A percentile compares a stretch with the other conserved stretches of the same genome.
These are phyloP conservation scores for Casuarina cunninghamiana DNA, from an alignment of 306 rosid genomes.

Conservation along the genomic window DNA sequence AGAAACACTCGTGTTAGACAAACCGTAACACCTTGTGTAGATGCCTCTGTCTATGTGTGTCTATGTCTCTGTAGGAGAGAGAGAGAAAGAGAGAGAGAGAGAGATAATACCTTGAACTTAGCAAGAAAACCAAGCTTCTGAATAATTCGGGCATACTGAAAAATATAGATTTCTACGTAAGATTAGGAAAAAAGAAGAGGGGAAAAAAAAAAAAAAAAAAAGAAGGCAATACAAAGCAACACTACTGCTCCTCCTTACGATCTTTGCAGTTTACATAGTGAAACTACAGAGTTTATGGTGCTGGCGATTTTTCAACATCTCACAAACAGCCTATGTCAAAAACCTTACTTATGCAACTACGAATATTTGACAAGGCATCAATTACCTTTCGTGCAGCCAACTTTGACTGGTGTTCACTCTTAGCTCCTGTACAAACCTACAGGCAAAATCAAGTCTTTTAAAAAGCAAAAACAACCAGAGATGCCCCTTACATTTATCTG, in stretches of 20 bases:
- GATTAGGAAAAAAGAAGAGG: constrained; percentile 5
- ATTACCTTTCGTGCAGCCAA: constrained; percentile 94
- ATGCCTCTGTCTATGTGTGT: not conserved
- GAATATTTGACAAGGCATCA: not conserved
- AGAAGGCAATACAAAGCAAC: too few relatives aligned
- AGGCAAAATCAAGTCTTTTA: not conserved
- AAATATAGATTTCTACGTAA: constrained; percentile 21
- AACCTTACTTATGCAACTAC: not conserved
- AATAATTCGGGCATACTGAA: constrained; percentile 91
- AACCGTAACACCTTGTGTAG: not conserved
- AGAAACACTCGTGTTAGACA: not conserved
- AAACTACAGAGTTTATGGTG: not conserved
- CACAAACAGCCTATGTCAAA: not conserved
- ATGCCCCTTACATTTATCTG: not conserved
- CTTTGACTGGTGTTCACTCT: constrained; percentile 87
- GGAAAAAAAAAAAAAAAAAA: not conserved
- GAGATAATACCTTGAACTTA: constrained; percentile 65
- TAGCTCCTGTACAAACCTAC: constrained; percentile 97
- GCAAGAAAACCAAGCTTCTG: constrained; percentile 91
- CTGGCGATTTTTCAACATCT: not conserved
- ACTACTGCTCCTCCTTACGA: not conserved
- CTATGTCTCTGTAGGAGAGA: not conserved
- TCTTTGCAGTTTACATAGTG: too few relatives aligned
- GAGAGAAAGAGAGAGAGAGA: not conserved
- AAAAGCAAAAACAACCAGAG: not conserved